Percentiles rank a stretch among this genome's conserved stretches.
Evolutionary conservation across 2,329 filamentous ascomycete species (phyloP).

Genomic region (Curvularia spicifera): DNA sequence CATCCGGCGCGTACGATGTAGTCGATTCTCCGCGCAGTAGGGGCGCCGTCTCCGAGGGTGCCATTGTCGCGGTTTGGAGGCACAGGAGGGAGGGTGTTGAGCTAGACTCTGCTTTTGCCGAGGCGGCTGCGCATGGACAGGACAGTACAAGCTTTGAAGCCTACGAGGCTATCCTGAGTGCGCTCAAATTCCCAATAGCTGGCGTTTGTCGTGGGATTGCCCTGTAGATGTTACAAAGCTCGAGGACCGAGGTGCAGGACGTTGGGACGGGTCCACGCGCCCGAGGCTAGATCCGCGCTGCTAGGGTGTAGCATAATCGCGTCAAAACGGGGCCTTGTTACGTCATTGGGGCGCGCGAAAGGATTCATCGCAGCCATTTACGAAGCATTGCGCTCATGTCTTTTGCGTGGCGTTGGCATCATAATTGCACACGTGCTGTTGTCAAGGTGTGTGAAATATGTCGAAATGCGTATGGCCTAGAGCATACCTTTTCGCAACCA

Average conservation of each 20-base stretch:
- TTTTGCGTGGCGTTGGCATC: neutral
- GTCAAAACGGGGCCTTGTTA: slow-evolving; percentile 12
- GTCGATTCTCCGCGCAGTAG: slow-evolving; percentile 25
- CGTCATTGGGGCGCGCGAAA: slow-evolving; percentile 5
- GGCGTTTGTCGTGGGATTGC: neutral
- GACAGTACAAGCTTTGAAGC: neutral
- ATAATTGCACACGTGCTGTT: neutral
- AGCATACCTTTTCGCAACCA: neutral
- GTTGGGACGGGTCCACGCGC: neutral
- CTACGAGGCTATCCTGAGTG: neutral
- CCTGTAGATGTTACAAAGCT: neutral
- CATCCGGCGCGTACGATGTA: slow-evolving; percentile 14
- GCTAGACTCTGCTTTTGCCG: slow-evolving; percentile 6
- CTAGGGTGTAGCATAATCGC: slow-evolving; percentile 6
- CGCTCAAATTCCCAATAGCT: neutral
- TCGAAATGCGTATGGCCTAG: neutral
- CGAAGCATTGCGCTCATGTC: neutral
- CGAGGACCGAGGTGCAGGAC: neutral
- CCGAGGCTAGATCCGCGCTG: neutral
- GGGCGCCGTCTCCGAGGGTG: slow-evolving; percentile 33
- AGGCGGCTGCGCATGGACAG: neutral
- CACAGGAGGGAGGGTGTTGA: neutral
- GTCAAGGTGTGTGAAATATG: neutral
- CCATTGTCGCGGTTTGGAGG: slow-evolving; percentile 22
- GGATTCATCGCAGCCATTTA: neutral